phyloP scores from a whole-genome alignment of 208 protist genomes.

The Acanthamoeba triangularis region DNA sequence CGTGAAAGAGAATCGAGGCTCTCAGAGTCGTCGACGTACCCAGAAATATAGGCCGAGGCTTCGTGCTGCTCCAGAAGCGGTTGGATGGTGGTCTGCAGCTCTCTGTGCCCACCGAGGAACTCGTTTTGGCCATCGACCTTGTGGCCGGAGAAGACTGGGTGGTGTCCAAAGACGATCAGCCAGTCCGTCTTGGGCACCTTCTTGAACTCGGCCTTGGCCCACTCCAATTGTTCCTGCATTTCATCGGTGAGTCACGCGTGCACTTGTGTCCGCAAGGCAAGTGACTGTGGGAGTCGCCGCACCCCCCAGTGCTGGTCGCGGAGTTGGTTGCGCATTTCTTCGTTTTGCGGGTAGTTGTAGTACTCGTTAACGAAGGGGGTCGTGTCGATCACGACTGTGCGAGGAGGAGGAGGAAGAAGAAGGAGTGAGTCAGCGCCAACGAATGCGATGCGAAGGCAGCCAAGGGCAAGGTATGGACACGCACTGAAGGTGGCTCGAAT shows the following conservation, averaged over 20 bases:
- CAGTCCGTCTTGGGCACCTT: slow-evolving; percentile 50
- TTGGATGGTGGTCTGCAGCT: slow-evolving; percentile 83
- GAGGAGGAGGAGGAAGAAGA: not conserved
- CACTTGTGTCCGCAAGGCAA: not conserved
- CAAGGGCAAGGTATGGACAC: not conserved
- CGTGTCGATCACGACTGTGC: slow-evolving; percentile 34
- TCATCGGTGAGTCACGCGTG: not conserved
- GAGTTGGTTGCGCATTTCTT: not conserved
- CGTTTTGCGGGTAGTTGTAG: slow-evolving; percentile 70
- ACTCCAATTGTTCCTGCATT: not conserved
- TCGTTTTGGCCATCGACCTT: slow-evolving; percentile 75
- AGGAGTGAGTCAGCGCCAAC: not conserved
- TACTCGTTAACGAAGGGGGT: slow-evolving; percentile 44
- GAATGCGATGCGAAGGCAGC: too few relatives aligned
- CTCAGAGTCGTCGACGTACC: not conserved
- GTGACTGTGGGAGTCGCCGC: slow-evolving; percentile 38
- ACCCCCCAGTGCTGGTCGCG: slow-evolving; percentile 78
- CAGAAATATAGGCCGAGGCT: slow-evolving; percentile 86
- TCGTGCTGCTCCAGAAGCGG: slow-evolving; percentile 82
- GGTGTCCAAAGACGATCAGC: slow-evolving; percentile 89
- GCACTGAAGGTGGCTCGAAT: slow-evolving; percentile 33
- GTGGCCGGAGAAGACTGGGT: slow-evolving; percentile 83
- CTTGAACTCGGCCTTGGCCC: slow-evolving; percentile 83
- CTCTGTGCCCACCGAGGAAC: slow-evolving; percentile 78
- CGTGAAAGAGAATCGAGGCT: not conserved